Evolutionary conservation across 805 yeast genomes (phyloP), one percentile per base, ranked within the genome.

Genomic region (Metschnikowia lachancei): DNA sequence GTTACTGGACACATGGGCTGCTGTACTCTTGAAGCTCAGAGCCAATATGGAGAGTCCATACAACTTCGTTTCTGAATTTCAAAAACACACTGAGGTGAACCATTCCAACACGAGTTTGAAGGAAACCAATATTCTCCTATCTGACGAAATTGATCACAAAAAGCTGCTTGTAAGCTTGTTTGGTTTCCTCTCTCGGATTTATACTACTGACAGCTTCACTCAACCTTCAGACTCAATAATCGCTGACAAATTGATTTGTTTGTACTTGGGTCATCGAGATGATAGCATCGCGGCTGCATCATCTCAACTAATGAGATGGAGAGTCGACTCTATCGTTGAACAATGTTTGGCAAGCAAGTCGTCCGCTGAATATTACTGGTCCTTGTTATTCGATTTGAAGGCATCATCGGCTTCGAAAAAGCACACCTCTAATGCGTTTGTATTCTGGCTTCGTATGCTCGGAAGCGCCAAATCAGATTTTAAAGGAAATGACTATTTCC

Each of bases 361-460:
- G 12, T 52, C 53, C 12, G 44, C 64, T 1, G 32, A 45, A 3
- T 58, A 66, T 7, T 53, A 74, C 4, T 83, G 88, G 88, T 54
- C 64, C 2, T 49, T 72, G 2, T 65, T 83, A 8, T 72, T 67
- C 43, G 48, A 54, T 0, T 58, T 80, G 14, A 59, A 66, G 38
- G 50, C 51, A 2, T 62, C 76, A 0, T 40, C 52, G 1, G 42
- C 35, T 4, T 31, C 51, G 43, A 33, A 55, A 47, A 28, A 48
- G 47, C 53, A 61, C 56, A 58, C 62, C 16, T 66, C 74, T 8
- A 74, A 73, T 53, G 81, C 77, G 0, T 76, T 70, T 45, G 66
- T 78, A 8, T 67, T 82, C 18, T 78, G 87, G 81, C 60, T 85
- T 34, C 71, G 88, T 45, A 73, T 73, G 46, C 64, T 84, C 40